Percentiles rank a stretch among this genome's conserved stretches.
Evolutionary conservation across 305 asterid species (phyloP).

Genomic region (Solanum hybrid): DNA sequence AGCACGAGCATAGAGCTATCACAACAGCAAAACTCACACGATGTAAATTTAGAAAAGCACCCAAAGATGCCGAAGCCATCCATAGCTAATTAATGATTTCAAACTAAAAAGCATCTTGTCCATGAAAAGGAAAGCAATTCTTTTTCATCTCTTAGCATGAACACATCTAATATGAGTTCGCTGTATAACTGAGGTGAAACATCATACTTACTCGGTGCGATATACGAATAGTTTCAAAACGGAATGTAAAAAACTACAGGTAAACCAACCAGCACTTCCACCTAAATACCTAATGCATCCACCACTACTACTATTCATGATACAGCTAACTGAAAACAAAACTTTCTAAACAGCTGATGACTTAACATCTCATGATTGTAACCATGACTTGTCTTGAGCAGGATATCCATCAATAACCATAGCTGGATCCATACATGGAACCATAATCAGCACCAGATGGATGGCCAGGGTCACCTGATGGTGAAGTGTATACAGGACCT

Average conservation of each 20-base stretch:
- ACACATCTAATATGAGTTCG: background rate
- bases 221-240: background rate
- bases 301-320: background rate
- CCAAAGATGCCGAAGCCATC: background rate
- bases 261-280: background rate
- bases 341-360: background rate
- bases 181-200: background rate
- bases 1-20: background rate
- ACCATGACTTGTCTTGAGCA: background rate
- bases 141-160: background rate
- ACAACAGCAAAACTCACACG: background rate
- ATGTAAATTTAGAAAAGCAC: background rate
- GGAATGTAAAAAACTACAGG: background rate
- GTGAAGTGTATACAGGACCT: conserved; percentile 30
- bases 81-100: background rate
- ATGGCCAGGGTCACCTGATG: conserved; percentile 25
- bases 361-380: background rate
- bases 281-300: background rate
- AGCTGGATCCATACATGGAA: conserved; percentile 37
- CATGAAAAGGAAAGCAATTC: background rate
- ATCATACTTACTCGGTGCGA: background rate
- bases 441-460: conserved; percentile 38
- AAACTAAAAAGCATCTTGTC: background rate
- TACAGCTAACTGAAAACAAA: background rate
- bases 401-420: conserved; percentile 31